phyloP scores from a whole-genome alignment of 371 early-diverging fungal species.

The Apophysomyces elegans region DNA sequence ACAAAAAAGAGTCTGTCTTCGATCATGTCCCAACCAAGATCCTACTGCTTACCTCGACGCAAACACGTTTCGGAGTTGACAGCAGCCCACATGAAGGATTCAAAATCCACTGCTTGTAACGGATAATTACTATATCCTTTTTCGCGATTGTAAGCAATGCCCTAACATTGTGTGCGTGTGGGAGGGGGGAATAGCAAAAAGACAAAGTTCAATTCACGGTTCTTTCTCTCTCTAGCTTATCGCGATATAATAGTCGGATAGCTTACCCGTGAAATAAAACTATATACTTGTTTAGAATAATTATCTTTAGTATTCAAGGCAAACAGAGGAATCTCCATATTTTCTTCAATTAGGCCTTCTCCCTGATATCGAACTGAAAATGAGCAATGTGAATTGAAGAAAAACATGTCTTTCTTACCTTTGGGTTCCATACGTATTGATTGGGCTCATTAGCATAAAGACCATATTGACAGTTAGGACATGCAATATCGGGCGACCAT shows the following conservation, averaged over 20 bases:
- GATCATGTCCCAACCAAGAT: no score
- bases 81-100: slow-evolving; percentile 77
- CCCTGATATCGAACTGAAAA: slow-evolving; percentile 42
- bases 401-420: slow-evolving; percentile 28
- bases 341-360: slow-evolving; percentile 53
- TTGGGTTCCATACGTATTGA: slow-evolving; percentile 72
- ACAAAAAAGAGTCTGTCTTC: no score
- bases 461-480: slow-evolving; percentile 77
- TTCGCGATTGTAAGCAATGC: slow-evolving; percentile 44
- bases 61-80: slow-evolving; percentile 70
- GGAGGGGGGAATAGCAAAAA: no score
- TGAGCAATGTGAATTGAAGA: background rate
- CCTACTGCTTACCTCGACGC: slow-evolving; percentile 54
- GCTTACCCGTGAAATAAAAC: slow-evolving; percentile 7
- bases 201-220: no score
- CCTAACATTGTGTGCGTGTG: background rate
- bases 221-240: no score
- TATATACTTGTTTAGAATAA: slow-evolving; percentile 7
- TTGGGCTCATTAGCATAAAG: slow-evolving; percentile 62
- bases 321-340: slow-evolving; percentile 72
- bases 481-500: slow-evolving; percentile 64
- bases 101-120: slow-evolving; percentile 70
- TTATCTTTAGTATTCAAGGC: slow-evolving; percentile 57
- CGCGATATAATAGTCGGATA: no score
- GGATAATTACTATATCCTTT: slow-evolving; percentile 61